These are phyloP conservation scores for Verticillium dahliae DNA, from an alignment of 2,329 filamentous ascomycete species.

Conservation along the genomic window DNA sequence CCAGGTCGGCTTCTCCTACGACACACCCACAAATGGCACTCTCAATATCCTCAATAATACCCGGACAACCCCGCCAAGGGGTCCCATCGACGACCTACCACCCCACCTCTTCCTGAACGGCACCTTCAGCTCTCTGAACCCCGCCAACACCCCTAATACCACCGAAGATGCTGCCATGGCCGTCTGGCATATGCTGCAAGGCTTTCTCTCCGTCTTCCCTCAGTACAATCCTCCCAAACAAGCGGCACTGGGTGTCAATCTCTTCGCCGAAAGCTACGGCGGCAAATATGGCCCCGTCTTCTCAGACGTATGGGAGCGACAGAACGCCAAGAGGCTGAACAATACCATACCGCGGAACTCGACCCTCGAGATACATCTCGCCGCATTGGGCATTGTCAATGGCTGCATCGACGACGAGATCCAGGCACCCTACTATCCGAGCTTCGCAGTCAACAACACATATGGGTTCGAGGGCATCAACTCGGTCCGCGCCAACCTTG, in stretches of 20 bases:
- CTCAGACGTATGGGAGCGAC: slow-evolving; percentile 49
- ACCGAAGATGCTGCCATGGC: slow-evolving; percentile 50
- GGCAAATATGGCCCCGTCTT: slow-evolving; percentile 65
- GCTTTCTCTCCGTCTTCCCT: slow-evolving; percentile 52
- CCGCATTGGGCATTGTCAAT: slow-evolving; percentile 63
- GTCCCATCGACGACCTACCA: slow-evolving; percentile 12
- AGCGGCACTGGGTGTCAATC: slow-evolving; percentile 48
- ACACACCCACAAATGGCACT: slow-evolving; percentile 56
- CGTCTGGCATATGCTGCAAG: slow-evolving; percentile 60
- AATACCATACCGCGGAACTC: slow-evolving; percentile 40
- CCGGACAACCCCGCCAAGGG: slow-evolving; percentile 25
- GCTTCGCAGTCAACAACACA: slow-evolving; percentile 57
- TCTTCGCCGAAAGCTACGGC: slow-evolving; percentile 65
- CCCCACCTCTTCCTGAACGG: slow-evolving; percentile 47
- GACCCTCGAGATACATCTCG: slow-evolving; percentile 53
- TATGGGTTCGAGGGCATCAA: slow-evolving; percentile 44
- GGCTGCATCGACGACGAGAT: slow-evolving; percentile 61
- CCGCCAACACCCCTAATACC: slow-evolving; percentile 44
- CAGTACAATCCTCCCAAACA: slow-evolving; percentile 46
- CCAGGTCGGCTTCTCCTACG: slow-evolving; percentile 64
- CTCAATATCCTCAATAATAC: slow-evolving; percentile 37
- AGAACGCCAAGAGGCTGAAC: slow-evolving; percentile 51
- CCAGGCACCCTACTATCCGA: slow-evolving; percentile 50
- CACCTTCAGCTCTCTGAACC: slow-evolving; percentile 54
- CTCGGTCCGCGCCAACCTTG: slow-evolving; percentile 8